These are phyloP conservation scores for Oryza meridionalis DNA, from an alignment of 176 grass and related monocot genomes.

Conservation along the genomic window DNA sequence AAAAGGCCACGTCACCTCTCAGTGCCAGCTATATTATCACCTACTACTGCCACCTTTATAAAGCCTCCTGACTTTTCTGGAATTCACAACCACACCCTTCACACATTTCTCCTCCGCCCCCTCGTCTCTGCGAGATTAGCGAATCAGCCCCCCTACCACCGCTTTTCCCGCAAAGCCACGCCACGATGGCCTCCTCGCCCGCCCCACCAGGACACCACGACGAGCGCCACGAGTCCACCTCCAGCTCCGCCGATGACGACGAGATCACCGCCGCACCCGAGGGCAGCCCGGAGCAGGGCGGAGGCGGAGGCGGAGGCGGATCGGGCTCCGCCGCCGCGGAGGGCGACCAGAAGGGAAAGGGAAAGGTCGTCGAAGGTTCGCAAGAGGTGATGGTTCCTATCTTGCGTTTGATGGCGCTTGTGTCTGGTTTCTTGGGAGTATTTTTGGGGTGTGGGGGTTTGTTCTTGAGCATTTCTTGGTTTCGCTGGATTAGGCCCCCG, in stretches of 20 bases:
- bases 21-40: too few species aligned
- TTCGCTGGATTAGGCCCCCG: too few species aligned
- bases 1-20: too few species aligned
- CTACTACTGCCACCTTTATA: neutral
- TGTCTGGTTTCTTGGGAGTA: neutral
- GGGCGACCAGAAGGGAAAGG: neutral
- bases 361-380: too few species aligned
- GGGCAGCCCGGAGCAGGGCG: neutral
- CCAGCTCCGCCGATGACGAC: too few species aligned
- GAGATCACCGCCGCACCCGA: too few species aligned
- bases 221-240: neutral
- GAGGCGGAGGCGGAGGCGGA: too few species aligned
- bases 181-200: neutral
- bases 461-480: neutral
- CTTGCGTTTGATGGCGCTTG: neutral
- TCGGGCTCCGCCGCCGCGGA: neutral
- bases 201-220: neutral
- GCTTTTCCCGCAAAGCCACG: neutral
- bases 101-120: neutral
- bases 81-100: neutral
- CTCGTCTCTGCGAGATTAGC: neutral
- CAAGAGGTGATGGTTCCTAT: constrained; percentile 1
- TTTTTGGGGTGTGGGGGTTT: neutral
- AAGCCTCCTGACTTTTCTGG: neutral
- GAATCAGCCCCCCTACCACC: neutral